phyloP scores from a whole-genome alignment of 768 basidiomycete genomes.

The Trametes villosa region DNA sequence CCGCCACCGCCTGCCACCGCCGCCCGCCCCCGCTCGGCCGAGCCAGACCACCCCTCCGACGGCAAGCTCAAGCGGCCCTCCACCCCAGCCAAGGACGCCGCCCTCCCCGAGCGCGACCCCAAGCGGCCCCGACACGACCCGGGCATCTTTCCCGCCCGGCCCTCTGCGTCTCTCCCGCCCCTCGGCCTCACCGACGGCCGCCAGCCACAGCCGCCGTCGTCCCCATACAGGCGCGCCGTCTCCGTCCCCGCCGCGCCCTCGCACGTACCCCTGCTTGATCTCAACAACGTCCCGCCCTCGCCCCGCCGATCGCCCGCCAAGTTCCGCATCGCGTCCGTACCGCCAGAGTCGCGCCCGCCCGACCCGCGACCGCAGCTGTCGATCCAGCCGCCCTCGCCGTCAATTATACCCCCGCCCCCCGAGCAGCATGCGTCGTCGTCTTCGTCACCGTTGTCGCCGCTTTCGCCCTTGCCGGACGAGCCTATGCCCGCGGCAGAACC shows the following conservation, averaged over 20 bases:
- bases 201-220: not conserved
- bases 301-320: conserved; percentile 24
- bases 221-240: conserved; percentile 12
- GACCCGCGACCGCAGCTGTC: not conserved
- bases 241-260: conserved; percentile 23
- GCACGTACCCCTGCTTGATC: conserved; percentile 23
- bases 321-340: conserved; percentile 27
- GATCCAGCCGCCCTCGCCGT: not conserved
- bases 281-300: conserved; percentile 23
- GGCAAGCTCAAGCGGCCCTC: conserved; percentile 14
- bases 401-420: not conserved
- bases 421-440: not conserved
- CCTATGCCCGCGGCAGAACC: not conserved
- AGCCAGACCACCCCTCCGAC: not conserved
- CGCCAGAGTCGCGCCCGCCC: conserved; percentile 5
- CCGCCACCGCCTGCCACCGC: not conserved
- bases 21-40: not conserved
- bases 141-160: conserved; percentile 9
- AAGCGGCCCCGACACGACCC: conserved; percentile 13
- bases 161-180: conserved; percentile 14
- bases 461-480: not conserved
- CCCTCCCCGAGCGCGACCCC: conserved; percentile 7
- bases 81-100: conserved; percentile 16
- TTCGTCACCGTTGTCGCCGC: conserved; percentile 15
- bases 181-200: not conserved